These are phyloP conservation scores for Colletotrichum aenigma DNA, from an alignment of 2,329 filamentous ascomycete species.

Conservation along the genomic window DNA sequence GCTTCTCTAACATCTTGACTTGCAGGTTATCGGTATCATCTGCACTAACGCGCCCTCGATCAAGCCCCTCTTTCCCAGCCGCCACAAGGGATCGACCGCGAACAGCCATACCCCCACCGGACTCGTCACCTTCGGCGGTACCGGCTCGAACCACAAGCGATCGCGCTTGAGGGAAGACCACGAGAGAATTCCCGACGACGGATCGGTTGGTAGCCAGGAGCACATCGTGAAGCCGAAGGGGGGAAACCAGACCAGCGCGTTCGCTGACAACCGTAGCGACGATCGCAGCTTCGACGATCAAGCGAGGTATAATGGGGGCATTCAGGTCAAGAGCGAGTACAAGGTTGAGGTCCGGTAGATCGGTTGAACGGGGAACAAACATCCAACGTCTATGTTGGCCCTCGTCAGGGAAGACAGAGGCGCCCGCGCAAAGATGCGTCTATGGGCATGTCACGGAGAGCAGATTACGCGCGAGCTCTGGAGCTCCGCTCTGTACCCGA, in stretches of 20 bases:
- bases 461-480: background rate
- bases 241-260: background rate
- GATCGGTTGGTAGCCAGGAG: slow-evolving; percentile 7
- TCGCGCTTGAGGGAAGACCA: background rate
- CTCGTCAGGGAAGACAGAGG: background rate
- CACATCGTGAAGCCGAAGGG: background rate
- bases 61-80: slow-evolving; percentile 8
- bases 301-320: background rate
- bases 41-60: slow-evolving; percentile 15
- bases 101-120: background rate
- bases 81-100: background rate
- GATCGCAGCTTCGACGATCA: slow-evolving; percentile 1
- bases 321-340: slow-evolving; percentile 12
- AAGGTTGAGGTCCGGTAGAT: background rate
- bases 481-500: background rate
- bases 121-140: slow-evolving; percentile 9
- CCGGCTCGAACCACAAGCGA: background rate
- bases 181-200: background rate
- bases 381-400: background rate
- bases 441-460: background rate
- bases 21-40: slow-evolving; percentile 3
- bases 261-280: background rate
- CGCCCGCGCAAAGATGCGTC: background rate
- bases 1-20: background rate
- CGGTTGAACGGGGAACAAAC: background rate